Base-by-base conservation (phyloP, 139 green algal genomes). In the Chlamydomonas incerta region DNA sequence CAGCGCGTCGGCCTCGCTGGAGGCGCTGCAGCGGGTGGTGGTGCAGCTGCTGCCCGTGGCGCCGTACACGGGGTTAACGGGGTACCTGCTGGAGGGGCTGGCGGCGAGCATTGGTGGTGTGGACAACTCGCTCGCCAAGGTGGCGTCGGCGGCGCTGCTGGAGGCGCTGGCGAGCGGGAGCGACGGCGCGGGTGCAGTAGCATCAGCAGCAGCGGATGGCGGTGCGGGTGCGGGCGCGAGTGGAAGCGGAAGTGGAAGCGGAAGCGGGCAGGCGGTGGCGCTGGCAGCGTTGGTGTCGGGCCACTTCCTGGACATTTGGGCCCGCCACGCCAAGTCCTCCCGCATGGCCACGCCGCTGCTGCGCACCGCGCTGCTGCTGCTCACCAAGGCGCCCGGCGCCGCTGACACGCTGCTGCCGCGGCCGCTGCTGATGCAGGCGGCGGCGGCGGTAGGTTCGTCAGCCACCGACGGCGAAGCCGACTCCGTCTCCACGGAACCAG, bases 51-150 rank as follows among this genome's bases (percentile, higher is more conserved):
- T 79, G 20, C 34, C 11, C 26, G 55, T 58, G 33, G 72, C 72
- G 58, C 37, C 81, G 35, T n/a, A n/a, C n/a, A n/a, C n/a, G n/a
- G n/a, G n/a, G n/a, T 90, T 88, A 73, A 68, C 72, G 4, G 26
- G 2, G 9, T 31, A 76, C 14, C 57, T 94, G 62, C 41, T 99
- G 50, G 91, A 96, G 65, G 97, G 96, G 11, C 76, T 99, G 52
- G 91, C 94, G 0, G 90, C 95, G n/a, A 95, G 92, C 55, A 93
- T 96, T 14, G 97, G 97, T 18, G 94, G 95, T 18, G 85, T 98
- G 31, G 95, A 97, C 70, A 90, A 91, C 1, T 89, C 91, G 15
- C 89, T 99, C 9, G 62, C 88, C 3, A 90, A 92, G 82, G 34
- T 87, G 10, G 86, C 92, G 10, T 88, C 88, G 31, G 73, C 80